phyloP scores from a whole-genome alignment of 345 rosid species.

The Sonneratia alba region DNA sequence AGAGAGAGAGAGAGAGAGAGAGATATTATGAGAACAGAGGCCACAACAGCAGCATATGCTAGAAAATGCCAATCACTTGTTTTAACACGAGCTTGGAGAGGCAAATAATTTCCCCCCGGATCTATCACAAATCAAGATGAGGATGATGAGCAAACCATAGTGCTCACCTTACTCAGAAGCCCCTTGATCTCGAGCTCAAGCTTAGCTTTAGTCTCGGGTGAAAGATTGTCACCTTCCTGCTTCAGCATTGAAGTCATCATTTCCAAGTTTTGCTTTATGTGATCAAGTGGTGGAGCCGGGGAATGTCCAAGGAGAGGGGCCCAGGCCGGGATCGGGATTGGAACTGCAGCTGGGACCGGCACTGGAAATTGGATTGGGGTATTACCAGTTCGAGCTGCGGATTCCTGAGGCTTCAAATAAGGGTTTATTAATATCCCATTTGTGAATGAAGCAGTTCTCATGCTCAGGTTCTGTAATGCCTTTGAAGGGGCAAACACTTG shows the following conservation, averaged over 20 bases:
- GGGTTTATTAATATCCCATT: constrained; percentile 7
- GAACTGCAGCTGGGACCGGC: background rate
- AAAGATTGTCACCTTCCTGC: constrained; percentile 66
- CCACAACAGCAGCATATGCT: background rate
- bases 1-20: background rate
- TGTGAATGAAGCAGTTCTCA: constrained; percentile 4
- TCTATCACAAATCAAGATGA: constrained; percentile 18
- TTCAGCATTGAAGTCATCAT: constrained; percentile 86
- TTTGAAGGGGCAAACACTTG: constrained; percentile 7
- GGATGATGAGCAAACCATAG: constrained; percentile 43
- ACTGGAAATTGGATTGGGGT: background rate
- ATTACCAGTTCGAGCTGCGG: background rate
- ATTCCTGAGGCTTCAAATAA: background rate
- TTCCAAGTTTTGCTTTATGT: constrained; percentile 72
- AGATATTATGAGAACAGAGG: background rate
- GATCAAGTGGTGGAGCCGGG: constrained; percentile 43
- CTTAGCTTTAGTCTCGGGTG: constrained; percentile 65
- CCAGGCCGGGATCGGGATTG: background rate
- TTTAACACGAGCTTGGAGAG: background rate
- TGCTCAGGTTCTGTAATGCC: constrained; percentile 4
- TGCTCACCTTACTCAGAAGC: constrained; percentile 64
- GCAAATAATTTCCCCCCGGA: background rate
- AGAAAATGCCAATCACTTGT: background rate
- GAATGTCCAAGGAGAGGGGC: background rate
- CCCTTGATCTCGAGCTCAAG: constrained; percentile 66